These are phyloP conservation scores for Nepenthes gracilis DNA, from an alignment of 148 eudicot species.

Conservation along the genomic window DNA sequence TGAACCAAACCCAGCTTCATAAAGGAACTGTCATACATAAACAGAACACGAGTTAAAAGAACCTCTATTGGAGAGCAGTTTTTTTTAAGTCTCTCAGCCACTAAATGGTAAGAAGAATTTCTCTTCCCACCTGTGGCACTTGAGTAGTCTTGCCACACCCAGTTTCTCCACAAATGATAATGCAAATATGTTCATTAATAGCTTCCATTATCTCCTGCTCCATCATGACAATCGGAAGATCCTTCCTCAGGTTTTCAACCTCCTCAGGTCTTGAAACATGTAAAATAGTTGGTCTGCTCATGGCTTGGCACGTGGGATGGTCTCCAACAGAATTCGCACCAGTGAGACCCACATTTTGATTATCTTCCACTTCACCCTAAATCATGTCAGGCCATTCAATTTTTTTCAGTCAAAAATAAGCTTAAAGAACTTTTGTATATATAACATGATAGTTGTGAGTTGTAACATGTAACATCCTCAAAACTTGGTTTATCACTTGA, in stretches of 20 bases:
- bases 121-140: slow-evolving; percentile 65
- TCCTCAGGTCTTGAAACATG: slow-evolving; percentile 77
- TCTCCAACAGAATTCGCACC: slow-evolving; percentile 9
- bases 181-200: slow-evolving; percentile 51
- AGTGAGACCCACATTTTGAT: slow-evolving; percentile 7
- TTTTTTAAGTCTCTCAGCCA: neutral
- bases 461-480: no score
- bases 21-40: slow-evolving; percentile 52
- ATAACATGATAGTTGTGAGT: neutral
- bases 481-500: no score
- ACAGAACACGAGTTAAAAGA: slow-evolving; percentile 9
- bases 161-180: slow-evolving; percentile 86
- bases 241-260: slow-evolving; percentile 51
- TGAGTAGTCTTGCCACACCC: slow-evolving; percentile 98
- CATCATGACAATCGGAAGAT: slow-evolving; percentile 88
- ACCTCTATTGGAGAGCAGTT: neutral
- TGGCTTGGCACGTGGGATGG: slow-evolving; percentile 13
- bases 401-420: neutral
- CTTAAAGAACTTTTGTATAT: neutral
- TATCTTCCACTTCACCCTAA: slow-evolving; percentile 21
- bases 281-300: slow-evolving; percentile 44
- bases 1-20: slow-evolving; percentile 95
- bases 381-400: slow-evolving; percentile 4
- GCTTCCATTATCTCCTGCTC: slow-evolving; percentile 99
- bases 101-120: neutral